Base-by-base conservation (phyloP, 1,284 basidiomycete species). In the Cryptococcus sp. region DNA sequence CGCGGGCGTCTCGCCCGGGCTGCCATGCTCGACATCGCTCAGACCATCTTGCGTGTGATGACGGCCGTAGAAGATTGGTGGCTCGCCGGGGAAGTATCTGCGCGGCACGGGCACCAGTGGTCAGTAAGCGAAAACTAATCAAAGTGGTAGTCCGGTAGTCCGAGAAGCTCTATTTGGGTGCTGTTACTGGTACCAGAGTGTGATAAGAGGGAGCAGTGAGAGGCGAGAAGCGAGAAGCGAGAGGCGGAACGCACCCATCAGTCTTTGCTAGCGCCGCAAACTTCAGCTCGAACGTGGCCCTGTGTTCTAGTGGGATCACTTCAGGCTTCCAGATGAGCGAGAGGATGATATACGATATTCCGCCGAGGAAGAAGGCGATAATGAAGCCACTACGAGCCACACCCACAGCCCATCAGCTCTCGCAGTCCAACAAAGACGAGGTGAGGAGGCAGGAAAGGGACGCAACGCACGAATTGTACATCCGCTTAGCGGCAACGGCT, bases 21-120 rank as follows among this genome's bases (percentile, higher is more conserved):
- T 31, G 27, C 10, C 27, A 20, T 25, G 38, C 39, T 52, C 50
- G 50, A 42, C 25, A 25, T 52, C 40, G 31, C 31, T 35, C 8
- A 8, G 10, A 3, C 15, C 20, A 11, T 20, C 50, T 15, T 52
- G 50, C 11, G 8, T 15, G 23, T 40, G 35, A 3, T 20, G 16
- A 19, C 50, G 50, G 13, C 50, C 50, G 50, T 41, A 52, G 10
- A 40, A 25, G 38, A 52, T 42, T 22, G 42, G 39, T 6, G 50
- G 38, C 19, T 52, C 50, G 10, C 50, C 50, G 41, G 50, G 50
- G 50, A 52, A 52, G 19, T 52, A 52, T 17, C 50, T 52, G 39
- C 19, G 50, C 22, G 31, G 10, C 31, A 35, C 31, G 13, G 2
- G 31, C 13, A 10, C 10, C 8, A 35, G 31, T 35, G 8, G 10